Evolutionary conservation across 2,329 filamentous ascomycete genomes (phyloP), one percentile per base, ranked within the genome.

Genomic region (Cryphonectria radicalis): DNA sequence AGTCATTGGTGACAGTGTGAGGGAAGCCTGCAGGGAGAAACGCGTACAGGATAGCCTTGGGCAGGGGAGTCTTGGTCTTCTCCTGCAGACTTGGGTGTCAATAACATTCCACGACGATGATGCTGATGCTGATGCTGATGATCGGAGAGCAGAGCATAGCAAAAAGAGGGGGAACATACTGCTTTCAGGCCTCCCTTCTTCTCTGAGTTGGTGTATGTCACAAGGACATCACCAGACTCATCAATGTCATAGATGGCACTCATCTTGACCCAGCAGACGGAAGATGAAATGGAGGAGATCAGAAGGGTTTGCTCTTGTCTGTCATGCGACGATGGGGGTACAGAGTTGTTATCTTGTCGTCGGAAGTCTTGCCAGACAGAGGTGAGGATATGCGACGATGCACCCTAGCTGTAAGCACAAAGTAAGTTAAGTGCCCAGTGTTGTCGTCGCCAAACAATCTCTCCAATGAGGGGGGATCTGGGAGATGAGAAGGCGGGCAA

Each of bases 1-100:
- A 98, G 80, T 98, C 94, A 19, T 89, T 84, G 1, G 92, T 95
- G 42, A 98, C 95, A 65, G 91, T 96, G 75, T 94, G 89, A 0
- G 94, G 95, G 80, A 92, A 98, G n/a, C 94, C 94, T 1, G 92
- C 90, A 0, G 95, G 95, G 0, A 97, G 86, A 78, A 97, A 97
- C 40, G 95, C 88, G 75, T 93, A 90, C 59, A 94, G 78, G 11
- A 84, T 70, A 22, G 79, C 78, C 73, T 84, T 84, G 73, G 77
- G 74, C 10, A 79, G 74, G 4, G 80, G 79, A 0, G 80, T 79
- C 25, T 78, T 75, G 42, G 80, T 80, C 75, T 79, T 80, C 70
- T 80, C 78, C 80, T 81, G 66, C 13, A 65, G 14, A 25, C 28
- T 53, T 32, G 32, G 37, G n/a, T 42, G 25, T 42, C 28, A 70